Conservation (phyloP, 768 basidiomycete genomes). For the Suillus subluteus region DNA sequence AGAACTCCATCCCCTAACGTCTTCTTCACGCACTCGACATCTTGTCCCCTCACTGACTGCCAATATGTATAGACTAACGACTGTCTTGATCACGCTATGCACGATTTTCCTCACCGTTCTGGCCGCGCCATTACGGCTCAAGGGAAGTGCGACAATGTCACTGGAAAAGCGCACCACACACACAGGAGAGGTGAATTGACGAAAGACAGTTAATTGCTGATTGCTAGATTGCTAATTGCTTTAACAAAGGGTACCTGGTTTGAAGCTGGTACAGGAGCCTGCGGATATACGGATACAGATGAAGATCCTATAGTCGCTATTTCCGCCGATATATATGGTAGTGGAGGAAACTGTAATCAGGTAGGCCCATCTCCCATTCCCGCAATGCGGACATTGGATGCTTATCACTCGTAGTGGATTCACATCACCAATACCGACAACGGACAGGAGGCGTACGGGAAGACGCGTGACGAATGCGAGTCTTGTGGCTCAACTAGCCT, state of each 20-base stretch:
- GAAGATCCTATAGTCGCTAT: constrained; percentile 66
- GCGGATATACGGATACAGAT: constrained; percentile 54
- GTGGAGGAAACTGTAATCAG: constrained; percentile 62
- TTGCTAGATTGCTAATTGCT: neutral
- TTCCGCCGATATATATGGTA: constrained; percentile 53
- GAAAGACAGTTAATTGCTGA: neutral
- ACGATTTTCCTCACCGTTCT: constrained; percentile 44
- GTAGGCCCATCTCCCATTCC: constrained; percentile 38
- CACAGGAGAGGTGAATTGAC: constrained; percentile 55
- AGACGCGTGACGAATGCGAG: constrained; percentile 60
- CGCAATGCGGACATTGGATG: neutral
- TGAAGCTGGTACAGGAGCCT: constrained; percentile 62
- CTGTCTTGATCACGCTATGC: constrained; percentile 43
- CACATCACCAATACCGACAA: constrained; percentile 61
- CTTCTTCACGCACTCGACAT: constrained; percentile 2
- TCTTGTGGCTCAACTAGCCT: constrained; percentile 56
- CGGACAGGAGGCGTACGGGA: constrained; percentile 51
- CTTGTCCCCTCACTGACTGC: neutral
- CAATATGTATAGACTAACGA: constrained; percentile 25
- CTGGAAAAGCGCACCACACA: constrained; percentile 58
- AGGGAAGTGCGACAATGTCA: constrained; percentile 26
- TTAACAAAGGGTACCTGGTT: constrained; percentile 67
- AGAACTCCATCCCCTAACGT: constrained; percentile 5
- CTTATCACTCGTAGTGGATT: constrained; percentile 49
- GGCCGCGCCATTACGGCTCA: constrained; percentile 40